A percentile compares a stretch with the other conserved stretches of the same genome.
These are phyloP conservation scores for Podospora fimiseda DNA, from an alignment of 495 filamentous ascomycete species.

Conservation along the genomic window DNA sequence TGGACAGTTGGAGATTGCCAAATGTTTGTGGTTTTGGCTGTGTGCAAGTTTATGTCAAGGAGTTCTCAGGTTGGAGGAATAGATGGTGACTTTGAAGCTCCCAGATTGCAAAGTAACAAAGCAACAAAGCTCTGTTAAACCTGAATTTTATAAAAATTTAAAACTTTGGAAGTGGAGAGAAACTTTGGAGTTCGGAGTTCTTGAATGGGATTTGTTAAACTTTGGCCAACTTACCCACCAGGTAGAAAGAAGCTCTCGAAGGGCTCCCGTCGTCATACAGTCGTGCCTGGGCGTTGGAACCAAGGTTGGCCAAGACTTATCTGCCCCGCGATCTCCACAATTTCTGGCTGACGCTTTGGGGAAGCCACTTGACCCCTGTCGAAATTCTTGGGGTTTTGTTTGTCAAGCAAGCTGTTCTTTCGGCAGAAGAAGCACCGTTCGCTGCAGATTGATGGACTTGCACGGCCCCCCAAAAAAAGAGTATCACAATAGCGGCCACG, in stretches of 20 bases:
- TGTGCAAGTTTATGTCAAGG: no score
- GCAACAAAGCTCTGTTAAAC: no score
- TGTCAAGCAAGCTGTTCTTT: slow-evolving; percentile 38
- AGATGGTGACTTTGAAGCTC: background rate
- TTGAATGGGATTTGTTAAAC: background rate
- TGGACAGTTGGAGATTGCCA: slow-evolving; percentile 6
- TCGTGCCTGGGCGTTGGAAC: slow-evolving; percentile 17
- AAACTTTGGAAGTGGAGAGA: background rate
- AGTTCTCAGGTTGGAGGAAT: no score
- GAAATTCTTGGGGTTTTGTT: slow-evolving; percentile 9
- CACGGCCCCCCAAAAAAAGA: background rate
- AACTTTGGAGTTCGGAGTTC: background rate
- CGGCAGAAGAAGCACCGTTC: slow-evolving; percentile 5
- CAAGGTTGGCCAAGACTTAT: slow-evolving; percentile 2
- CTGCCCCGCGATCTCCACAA: slow-evolving; percentile 1
- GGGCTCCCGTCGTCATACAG: slow-evolving; percentile 24
- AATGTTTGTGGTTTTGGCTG: background rate
- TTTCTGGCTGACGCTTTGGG: background rate
- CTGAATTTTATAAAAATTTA: background rate
- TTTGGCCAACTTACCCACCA: no score
- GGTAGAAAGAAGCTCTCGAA: slow-evolving; percentile 5
- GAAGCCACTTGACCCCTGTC: slow-evolving; percentile 9
- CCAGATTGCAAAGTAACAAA: background rate
- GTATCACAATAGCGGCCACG: background rate
- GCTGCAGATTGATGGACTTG: background rate